Percentiles rank a stretch among this genome's conserved stretches.
These are phyloP conservation scores for Globisporangium parvum DNA, from an alignment of 352 stramenopile species.

Conservation along the genomic window DNA sequence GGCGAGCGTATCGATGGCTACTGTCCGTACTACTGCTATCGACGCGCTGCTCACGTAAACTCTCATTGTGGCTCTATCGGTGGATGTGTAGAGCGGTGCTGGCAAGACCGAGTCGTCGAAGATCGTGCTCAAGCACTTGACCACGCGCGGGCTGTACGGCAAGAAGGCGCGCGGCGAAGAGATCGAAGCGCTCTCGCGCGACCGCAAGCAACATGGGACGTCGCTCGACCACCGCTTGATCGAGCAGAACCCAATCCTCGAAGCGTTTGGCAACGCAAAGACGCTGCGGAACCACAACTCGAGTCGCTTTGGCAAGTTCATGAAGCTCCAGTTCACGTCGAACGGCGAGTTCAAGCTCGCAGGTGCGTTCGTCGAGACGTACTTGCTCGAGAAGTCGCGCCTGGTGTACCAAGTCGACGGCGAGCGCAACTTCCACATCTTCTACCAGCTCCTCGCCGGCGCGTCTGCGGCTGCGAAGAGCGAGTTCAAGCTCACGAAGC, in stretches of 20 bases:
- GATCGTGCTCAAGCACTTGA: conserved; percentile 87
- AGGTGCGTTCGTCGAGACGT: conserved; percentile 85
- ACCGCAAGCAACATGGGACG: conserved; percentile 45
- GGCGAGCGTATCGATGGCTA: background rate
- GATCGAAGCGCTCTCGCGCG: conserved; percentile 51
- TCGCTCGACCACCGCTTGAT: conserved; percentile 82
- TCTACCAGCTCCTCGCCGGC: conserved; percentile 89
- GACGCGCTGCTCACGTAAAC: background rate
- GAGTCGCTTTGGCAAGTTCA: conserved; percentile 94
- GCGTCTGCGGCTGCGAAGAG: conserved; percentile 40
- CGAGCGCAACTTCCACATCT: conserved; percentile 95
- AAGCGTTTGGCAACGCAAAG: conserved; percentile 94
- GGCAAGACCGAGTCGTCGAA: conserved; percentile 89
- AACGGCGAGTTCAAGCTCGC: conserved; percentile 81
- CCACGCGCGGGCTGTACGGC: conserved; percentile 78
- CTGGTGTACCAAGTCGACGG: conserved; percentile 86
- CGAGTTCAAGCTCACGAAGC: conserved; percentile 64
- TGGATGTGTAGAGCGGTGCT: conserved; percentile 44
- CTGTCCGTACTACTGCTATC: background rate
- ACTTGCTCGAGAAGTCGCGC: conserved; percentile 85
- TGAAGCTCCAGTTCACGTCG: conserved; percentile 93
- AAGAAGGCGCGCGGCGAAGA: conserved; percentile 74
- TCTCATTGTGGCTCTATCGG: background rate
- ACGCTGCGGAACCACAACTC: conserved; percentile 95
- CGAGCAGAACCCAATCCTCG: conserved; percentile 91